A percentile compares a stretch with the other conserved stretches of the same genome.
phyloP scores from a whole-genome alignment of 768 basidiomycete genomes.

The Lentinula raphanica region DNA sequence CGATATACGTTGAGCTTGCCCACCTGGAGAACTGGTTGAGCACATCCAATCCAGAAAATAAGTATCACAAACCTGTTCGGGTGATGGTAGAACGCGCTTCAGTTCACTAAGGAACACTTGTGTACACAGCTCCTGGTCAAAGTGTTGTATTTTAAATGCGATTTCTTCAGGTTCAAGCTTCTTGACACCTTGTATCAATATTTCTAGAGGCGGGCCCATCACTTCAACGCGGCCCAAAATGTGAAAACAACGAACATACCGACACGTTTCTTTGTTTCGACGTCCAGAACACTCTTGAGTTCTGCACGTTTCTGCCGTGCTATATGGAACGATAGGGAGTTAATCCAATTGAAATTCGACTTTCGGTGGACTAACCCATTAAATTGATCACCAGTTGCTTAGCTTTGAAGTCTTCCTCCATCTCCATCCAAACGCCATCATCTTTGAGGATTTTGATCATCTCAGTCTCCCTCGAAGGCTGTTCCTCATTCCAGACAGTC shows the following conservation, averaged over 20 bases:
- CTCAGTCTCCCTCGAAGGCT: slow-evolving; percentile 63
- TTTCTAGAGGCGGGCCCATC: slow-evolving; percentile 50
- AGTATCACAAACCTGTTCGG: slow-evolving; percentile 66
- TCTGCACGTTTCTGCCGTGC: slow-evolving; percentile 84
- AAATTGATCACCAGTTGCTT: slow-evolving; percentile 90
- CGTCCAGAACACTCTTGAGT: slow-evolving; percentile 85
- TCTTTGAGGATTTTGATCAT: slow-evolving; percentile 77
- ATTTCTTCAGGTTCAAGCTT: slow-evolving; percentile 84
- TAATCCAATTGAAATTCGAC: slow-evolving; percentile 13
- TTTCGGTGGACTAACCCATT: slow-evolving; percentile 60
- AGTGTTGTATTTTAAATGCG: slow-evolving; percentile 75
- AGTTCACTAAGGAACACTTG: slow-evolving; percentile 87
- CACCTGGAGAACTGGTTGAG: slow-evolving; percentile 37
- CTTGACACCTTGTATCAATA: slow-evolving; percentile 84
- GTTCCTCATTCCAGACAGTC: slow-evolving; percentile 81
- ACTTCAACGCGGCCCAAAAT: neutral
- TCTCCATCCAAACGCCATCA: slow-evolving; percentile 90
- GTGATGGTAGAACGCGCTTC: slow-evolving; percentile 82
- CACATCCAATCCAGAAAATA: neutral
- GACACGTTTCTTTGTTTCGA: slow-evolving; percentile 88
- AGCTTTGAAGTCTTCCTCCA: slow-evolving; percentile 98
- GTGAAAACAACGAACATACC: slow-evolving; percentile 46
- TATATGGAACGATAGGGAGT: slow-evolving; percentile 24
- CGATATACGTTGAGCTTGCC: slow-evolving; percentile 89
- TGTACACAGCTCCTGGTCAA: slow-evolving; percentile 82